Evolutionary conservation across 2,329 filamentous ascomycete genomes (phyloP).

Genomic region (Colletotrichum sp.): DNA sequence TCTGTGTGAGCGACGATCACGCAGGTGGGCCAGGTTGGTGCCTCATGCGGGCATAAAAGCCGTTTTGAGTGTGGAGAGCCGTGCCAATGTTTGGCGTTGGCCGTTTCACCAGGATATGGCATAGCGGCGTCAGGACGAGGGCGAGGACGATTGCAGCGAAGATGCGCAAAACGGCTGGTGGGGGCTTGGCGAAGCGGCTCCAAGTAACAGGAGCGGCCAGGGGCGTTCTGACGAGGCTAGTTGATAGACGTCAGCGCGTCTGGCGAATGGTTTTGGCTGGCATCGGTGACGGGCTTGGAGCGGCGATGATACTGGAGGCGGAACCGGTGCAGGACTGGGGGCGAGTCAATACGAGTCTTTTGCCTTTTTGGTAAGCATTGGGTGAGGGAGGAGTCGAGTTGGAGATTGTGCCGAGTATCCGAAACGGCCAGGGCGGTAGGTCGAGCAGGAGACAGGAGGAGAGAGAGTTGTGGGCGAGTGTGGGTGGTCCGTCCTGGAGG

Average conservation of each 20-base stretch:
- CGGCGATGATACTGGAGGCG: constrained; percentile 17
- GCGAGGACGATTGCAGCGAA: background rate
- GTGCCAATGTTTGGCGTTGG: constrained; percentile 8
- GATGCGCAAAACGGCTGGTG: background rate
- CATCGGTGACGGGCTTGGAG: background rate
- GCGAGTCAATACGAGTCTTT: background rate
- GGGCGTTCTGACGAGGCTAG: background rate
- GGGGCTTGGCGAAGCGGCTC: background rate
- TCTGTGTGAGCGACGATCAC: constrained; percentile 18
- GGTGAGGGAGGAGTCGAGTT: background rate
- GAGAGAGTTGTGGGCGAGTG: background rate
- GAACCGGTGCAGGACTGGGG: constrained; percentile 5
- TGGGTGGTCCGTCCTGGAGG: background rate
- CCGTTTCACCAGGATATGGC: constrained; percentile 13
- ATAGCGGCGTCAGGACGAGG: background rate
- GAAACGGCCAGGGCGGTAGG: background rate
- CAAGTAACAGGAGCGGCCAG: background rate
- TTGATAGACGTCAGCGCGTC: background rate
- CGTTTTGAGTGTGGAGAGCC: constrained; percentile 16
- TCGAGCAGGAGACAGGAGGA: background rate
- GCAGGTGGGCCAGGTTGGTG: constrained; percentile 14
- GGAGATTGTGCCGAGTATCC: constrained; percentile 3
- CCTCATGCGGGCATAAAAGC: constrained; percentile 6
- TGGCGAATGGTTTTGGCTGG: background rate
- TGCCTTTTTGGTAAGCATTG: background rate